phyloP scores from a whole-genome alignment of 2,329 filamentous ascomycete species.

The Colletotrichum musae region DNA sequence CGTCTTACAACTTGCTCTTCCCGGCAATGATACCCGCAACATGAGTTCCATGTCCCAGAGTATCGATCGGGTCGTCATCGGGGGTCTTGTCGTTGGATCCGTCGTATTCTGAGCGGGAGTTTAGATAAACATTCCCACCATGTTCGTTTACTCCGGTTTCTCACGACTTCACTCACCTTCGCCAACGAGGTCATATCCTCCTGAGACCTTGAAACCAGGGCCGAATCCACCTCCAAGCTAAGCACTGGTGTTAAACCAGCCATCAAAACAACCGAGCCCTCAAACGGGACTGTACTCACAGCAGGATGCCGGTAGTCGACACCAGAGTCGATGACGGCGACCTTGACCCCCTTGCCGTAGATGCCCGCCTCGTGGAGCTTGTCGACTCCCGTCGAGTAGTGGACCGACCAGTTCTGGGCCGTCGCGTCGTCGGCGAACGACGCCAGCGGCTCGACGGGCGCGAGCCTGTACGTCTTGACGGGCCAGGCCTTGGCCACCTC shows the following conservation, averaged over 20 bases:
- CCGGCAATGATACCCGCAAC: slow-evolving; percentile 47
- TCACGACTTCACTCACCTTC: slow-evolving; percentile 27
- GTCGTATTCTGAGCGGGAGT: slow-evolving; percentile 17
- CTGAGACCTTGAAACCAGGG: slow-evolving; percentile 43
- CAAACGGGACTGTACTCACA: slow-evolving; percentile 13
- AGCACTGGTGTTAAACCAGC: slow-evolving; percentile 3
- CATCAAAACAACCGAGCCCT: background rate
- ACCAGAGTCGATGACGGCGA: slow-evolving; percentile 43
- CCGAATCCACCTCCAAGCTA: slow-evolving; percentile 49
- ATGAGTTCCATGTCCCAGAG: slow-evolving; percentile 45
- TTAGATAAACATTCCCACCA: background rate
- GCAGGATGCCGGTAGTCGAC: slow-evolving; percentile 42
- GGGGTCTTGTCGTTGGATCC: slow-evolving; percentile 37
- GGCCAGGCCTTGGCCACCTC: slow-evolving; percentile 45
- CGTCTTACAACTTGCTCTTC: slow-evolving; percentile 38
- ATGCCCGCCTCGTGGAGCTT: slow-evolving; percentile 40
- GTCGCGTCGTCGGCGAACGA: slow-evolving; percentile 43
- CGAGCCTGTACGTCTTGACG: slow-evolving; percentile 42
- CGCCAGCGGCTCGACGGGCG: slow-evolving; percentile 28
- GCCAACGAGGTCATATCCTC: slow-evolving; percentile 46
- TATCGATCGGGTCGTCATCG: slow-evolving; percentile 45
- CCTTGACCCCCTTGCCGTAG: slow-evolving; percentile 41
- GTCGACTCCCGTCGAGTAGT: slow-evolving; percentile 41
- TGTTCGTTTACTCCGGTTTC: background rate
- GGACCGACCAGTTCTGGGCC: slow-evolving; percentile 50